phyloP scores from a whole-genome alignment of 2,329 filamentous ascomycete genomes.

The Ascochyta clinopodiicola region DNA sequence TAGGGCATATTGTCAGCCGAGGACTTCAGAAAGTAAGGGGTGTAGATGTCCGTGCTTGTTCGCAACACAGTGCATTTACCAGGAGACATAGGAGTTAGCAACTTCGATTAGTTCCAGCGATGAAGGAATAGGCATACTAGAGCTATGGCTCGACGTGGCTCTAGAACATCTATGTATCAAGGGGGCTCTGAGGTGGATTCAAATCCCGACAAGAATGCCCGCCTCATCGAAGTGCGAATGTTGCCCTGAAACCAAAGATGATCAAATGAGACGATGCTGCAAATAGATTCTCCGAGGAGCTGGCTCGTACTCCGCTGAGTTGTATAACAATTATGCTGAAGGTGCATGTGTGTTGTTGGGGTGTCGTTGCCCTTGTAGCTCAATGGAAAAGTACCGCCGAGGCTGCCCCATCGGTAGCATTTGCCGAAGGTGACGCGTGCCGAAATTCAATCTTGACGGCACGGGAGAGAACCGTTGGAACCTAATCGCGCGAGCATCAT shows the following conservation, averaged over 20 bases:
- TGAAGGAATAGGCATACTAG: no score
- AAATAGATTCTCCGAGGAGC: background rate
- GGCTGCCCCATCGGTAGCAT: slow-evolving; percentile 5
- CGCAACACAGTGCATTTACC: no score
- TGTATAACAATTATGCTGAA: slow-evolving; percentile 4
- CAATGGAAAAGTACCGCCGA: background rate
- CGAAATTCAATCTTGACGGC: slow-evolving; percentile 15
- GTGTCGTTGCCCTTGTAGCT: background rate
- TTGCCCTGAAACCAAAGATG: background rate
- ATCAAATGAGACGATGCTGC: background rate
- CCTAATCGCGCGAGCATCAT: slow-evolving; percentile 3
- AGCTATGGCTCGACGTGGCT: no score
- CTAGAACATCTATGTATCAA: no score
- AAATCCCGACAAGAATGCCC: no score
- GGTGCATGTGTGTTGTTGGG: background rate
- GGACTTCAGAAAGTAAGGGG: no score
- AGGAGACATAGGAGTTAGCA: no score
- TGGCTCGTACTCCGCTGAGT: background rate
- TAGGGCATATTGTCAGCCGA: no score
- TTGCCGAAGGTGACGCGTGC: slow-evolving; percentile 13
- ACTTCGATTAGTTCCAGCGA: no score
- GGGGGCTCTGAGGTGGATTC: no score
- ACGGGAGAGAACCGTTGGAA: slow-evolving; percentile 13
- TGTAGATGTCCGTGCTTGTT: no score
- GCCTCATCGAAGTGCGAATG: background rate